Percentiles rank a stretch among this genome's conserved stretches.
Evolutionary conservation across 139 green algal species (phyloP).

Genomic region (Micractinium conductrix): DNA sequence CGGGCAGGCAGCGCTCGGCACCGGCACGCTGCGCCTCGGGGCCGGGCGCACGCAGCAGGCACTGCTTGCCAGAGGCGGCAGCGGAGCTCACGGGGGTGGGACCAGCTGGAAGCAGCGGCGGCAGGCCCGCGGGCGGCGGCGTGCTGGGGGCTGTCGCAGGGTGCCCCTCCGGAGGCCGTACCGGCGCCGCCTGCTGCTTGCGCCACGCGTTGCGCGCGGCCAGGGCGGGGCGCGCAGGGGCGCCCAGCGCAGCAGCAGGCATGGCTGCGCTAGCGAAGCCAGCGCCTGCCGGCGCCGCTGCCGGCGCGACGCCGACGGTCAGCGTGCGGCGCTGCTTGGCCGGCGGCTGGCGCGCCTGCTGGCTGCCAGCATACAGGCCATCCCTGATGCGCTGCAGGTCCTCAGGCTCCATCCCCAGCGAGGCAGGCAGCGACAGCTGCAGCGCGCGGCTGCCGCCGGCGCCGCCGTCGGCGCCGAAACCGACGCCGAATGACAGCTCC

Average conservation of each 20-base stretch:
- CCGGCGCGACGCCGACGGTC: not conserved
- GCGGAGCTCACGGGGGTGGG: not conserved
- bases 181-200: conserved; percentile 10
- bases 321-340: conserved; percentile 42
- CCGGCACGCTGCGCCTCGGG: not conserved
- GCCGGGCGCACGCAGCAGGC: conserved; percentile 11
- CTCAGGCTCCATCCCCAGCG: conserved; percentile 65
- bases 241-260: not conserved
- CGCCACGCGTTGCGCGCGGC: conserved; percentile 34
- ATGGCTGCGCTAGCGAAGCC: not conserved
- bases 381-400: conserved; percentile 57
- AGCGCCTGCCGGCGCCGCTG: not conserved
- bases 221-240: not conserved
- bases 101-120: not conserved
- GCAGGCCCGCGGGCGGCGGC: not conserved
- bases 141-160: not conserved
- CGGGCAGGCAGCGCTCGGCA: conserved; percentile 44
- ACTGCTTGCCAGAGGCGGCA: not conserved
- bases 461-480: not conserved
- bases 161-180: not conserved
- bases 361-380: conserved; percentile 29
- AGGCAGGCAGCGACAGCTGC: conserved; percentile 63
- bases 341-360: not conserved
- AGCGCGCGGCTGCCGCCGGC: conserved; percentile 42
- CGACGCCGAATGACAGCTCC: not conserved